Evolutionary conservation across 2,329 filamentous ascomycete genomes (phyloP), one percentile per base, ranked within the genome.

Genomic region (Hansfordia pulvinata): DNA sequence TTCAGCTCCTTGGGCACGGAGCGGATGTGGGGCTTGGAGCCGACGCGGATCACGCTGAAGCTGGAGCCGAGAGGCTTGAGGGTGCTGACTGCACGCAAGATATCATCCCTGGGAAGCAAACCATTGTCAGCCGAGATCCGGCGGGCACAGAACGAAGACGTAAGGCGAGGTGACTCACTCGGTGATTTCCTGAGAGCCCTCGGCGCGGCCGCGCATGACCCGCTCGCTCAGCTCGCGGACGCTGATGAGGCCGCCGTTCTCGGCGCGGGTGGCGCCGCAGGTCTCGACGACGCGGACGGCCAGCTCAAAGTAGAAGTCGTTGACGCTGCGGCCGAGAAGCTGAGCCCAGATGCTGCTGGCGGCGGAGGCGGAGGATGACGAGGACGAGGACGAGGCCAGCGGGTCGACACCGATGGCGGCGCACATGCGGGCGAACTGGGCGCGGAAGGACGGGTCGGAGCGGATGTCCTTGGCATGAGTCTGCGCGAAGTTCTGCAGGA

Each of bases 381-480:
- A 45, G 33, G 58, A 54, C 42, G 64, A 72, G 40, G 59, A 66
- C 30, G 68, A 74, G n/a, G 85, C 84, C 11, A 98, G 64, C 3
- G 90, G 92, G 51, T 98, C 90, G 9, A 98, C 85, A 25, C 90
- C 90, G 39, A 98, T 94, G 35, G 86, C 85, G 44, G 85, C 75
- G 58, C 90, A 98, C 90, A 98, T 98, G 50, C 88, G 84, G 3
- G 90, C 88, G 48, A 98, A 98, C 54, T 98, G 88, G 18, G 88
- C 85, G 34, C 90, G 83, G 54, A 98, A 98, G 7, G 74, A 78
- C 5, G 90, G 90, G 50, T 96, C 86, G 3, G 85, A 93, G 36
- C 88, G 86, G 33, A 98, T 98, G 44, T 93, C 90, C 47, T 86
- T 85, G 40, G 80, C 82, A 64, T 98, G 90, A 26, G 88, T 93